These are phyloP conservation scores for Sporisorium exsertum DNA, from an alignment of 1,284 basidiomycete species.

Conservation along the genomic window DNA sequence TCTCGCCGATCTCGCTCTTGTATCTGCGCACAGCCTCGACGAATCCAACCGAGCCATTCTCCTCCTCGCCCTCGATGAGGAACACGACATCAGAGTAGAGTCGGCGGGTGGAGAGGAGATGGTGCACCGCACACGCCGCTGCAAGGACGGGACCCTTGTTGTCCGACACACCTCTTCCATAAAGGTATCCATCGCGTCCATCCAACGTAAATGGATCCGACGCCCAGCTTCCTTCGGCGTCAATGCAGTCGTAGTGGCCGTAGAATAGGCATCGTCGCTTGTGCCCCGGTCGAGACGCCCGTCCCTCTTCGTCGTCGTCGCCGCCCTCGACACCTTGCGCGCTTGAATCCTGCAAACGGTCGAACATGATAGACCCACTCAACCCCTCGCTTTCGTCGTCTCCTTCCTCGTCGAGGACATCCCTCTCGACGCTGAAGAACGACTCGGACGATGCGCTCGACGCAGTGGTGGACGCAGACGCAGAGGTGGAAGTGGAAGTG, in stretches of 20 bases:
- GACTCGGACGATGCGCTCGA: constrained; percentile 26
- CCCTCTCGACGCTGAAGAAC: constrained; percentile 6
- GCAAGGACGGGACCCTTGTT: constrained; percentile 95
- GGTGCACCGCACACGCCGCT: constrained; percentile 86
- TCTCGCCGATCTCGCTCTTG: constrained; percentile 71
- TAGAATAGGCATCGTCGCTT: constrained; percentile 60
- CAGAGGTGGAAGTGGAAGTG: constrained; percentile 21
- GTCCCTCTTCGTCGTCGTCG: constrained; percentile 14
- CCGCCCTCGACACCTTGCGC: not conserved
- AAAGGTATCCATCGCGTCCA: constrained; percentile 90
- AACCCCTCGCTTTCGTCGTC: constrained; percentile 22
- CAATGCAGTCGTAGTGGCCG: constrained; percentile 66
- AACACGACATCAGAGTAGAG: constrained; percentile 89
- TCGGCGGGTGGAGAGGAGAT: constrained; percentile 78
- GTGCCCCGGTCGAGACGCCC: constrained; percentile 2
- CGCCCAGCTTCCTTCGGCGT: constrained; percentile 75
- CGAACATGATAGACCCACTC: constrained; percentile 42
- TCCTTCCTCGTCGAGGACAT: constrained; percentile 4
- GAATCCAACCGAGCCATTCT: constrained; percentile 89
- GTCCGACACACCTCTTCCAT: constrained; percentile 83
- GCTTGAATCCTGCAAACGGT: constrained; percentile 20
- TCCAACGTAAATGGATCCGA: constrained; percentile 85
- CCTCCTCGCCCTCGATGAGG: constrained; percentile 95
- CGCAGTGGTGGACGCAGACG: constrained; percentile 11
- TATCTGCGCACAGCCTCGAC: constrained; percentile 79